These are phyloP conservation scores for Scheffersomyces parashehatae DNA, from an alignment of 1,139 yeast genomes.

Conservation along the genomic window DNA sequence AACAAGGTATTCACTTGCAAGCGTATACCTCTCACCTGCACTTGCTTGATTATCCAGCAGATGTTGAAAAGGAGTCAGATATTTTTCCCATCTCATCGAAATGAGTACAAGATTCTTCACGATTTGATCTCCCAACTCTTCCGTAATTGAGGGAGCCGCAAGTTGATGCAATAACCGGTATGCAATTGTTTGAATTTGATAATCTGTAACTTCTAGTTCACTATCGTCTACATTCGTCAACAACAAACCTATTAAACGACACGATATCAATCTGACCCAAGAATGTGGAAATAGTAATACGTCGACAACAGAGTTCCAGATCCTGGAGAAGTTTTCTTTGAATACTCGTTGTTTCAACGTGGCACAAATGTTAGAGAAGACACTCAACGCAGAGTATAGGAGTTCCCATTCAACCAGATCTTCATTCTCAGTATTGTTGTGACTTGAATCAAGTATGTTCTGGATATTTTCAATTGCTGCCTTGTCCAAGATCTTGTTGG, in stretches of 20 bases:
- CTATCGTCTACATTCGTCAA: constrained; percentile 42
- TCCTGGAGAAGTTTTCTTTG: constrained; percentile 21
- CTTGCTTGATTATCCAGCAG: constrained; percentile 14
- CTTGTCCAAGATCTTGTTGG: constrained; percentile 37
- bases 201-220: constrained; percentile 30
- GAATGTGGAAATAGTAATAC: constrained; percentile 82
- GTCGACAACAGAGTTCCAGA: constrained; percentile 58
- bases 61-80: constrained; percentile 34
- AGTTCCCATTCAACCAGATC: constrained; percentile 68
- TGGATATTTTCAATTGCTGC: constrained; percentile 36
- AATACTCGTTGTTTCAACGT: constrained; percentile 33
- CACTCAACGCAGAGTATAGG: constrained; percentile 64
- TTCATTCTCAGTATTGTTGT: constrained; percentile 28
- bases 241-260: constrained; percentile 59
- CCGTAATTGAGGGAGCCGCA: constrained; percentile 73
- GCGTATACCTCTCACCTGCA: constrained; percentile 21
- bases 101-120: constrained; percentile 68
- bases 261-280: constrained; percentile 79
- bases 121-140: constrained; percentile 62
- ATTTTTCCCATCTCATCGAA: constrained; percentile 61
- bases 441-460: constrained; percentile 15
- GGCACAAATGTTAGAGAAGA: constrained; percentile 46
- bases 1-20: constrained; percentile 65
- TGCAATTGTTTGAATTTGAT: constrained; percentile 63
- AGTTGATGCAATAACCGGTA: constrained; percentile 73